A percentile compares a stretch with the other conserved stretches of the same genome.
These are phyloP conservation scores for Tinospora cordifolia DNA, from an alignment of 164 flowering plant genomes.

Conservation along the genomic window DNA sequence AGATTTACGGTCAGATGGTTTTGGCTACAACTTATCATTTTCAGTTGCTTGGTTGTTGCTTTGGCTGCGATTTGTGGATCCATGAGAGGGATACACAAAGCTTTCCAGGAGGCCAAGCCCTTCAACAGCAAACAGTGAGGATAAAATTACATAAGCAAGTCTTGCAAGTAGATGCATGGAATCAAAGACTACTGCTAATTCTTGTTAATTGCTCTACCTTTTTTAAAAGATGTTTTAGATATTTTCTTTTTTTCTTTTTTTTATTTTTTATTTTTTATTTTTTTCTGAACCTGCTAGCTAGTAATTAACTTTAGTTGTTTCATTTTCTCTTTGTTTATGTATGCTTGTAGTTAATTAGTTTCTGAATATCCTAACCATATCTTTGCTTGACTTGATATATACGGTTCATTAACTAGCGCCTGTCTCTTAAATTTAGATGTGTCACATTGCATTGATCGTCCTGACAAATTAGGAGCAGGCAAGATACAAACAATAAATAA, in stretches of 20 bases:
- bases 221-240: not conserved
- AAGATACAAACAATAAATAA: no score
- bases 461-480: no score
- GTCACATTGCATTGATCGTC: no score
- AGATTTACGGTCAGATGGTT: conserved; percentile 26
- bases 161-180: not conserved
- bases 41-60: conserved; percentile 34
- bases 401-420: not conserved
- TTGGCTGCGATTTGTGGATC: conserved; percentile 43
- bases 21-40: conserved; percentile 29
- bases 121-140: conserved; percentile 10
- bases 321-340: no score
- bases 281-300: not conserved
- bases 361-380: not conserved
- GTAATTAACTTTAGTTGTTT: no score
- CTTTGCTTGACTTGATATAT: not conserved
- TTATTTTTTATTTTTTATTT: no score
- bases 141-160: not conserved
- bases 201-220: not conserved
- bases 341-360: no score
- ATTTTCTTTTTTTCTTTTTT: no score
- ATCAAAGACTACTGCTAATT: not conserved
- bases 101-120: conserved; percentile 24
- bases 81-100: conserved; percentile 33
- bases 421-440: no score